A percentile compares a stretch with the other conserved stretches of the same genome.
Conservation (phyloP, 306 rosid species). For the Medicago ruthenica region DNA sequence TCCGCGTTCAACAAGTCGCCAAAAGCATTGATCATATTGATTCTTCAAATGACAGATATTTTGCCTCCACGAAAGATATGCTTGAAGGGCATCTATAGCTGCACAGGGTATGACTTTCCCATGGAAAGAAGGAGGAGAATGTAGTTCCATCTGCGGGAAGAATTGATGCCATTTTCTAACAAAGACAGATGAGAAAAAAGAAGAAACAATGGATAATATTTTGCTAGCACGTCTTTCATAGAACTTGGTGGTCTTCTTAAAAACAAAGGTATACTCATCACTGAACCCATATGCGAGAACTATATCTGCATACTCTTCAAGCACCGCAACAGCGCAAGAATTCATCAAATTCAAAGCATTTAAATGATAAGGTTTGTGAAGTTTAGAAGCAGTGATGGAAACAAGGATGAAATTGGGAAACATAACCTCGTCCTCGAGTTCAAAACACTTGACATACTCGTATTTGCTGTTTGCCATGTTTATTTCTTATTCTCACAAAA, state of each 20-base stretch:
- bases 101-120: constrained; percentile 70
- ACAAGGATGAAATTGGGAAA: constrained; percentile 71
- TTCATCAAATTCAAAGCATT: constrained; percentile 74
- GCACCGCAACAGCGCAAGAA: constrained; percentile 58
- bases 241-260: constrained; percentile 77
- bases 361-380: constrained; percentile 68
- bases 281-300: constrained; percentile 78
- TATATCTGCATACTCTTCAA: constrained; percentile 69
- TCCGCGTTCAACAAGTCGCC: constrained; percentile 72
- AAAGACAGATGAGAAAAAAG: constrained; percentile 72
- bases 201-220: constrained; percentile 66
- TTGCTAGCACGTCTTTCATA: constrained; percentile 83
- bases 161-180: constrained; percentile 68
- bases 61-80: constrained; percentile 85
- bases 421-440: constrained; percentile 75
- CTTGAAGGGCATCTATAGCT: constrained; percentile 71
- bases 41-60: constrained; percentile 69
- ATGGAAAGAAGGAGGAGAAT: constrained; percentile 64
- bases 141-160: constrained; percentile 62
- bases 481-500: constrained; percentile 4
- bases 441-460: constrained; percentile 81
- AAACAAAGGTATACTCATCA: constrained; percentile 73
- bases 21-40: constrained; percentile 65
- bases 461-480: constrained; percentile 81
- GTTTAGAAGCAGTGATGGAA: constrained; percentile 55